Conservation (phyloP, 306 rosid genomes). For the Prunus mume region DNA sequence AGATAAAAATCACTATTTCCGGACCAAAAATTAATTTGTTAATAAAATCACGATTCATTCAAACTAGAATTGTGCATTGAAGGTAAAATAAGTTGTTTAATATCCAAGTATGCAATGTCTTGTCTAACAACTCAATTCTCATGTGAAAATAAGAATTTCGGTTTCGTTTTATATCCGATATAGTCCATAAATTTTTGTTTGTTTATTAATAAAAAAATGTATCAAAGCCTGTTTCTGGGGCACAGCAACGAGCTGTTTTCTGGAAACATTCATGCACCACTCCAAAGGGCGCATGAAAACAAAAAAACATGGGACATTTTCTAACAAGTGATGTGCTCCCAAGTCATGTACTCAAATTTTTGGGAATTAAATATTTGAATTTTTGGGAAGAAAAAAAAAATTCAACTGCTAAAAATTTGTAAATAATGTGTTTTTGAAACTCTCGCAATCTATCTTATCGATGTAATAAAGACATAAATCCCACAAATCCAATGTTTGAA, state of each 20-base stretch:
- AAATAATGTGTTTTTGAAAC: background rate
- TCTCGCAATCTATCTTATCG: background rate
- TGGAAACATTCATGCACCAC: slow-evolving; percentile 4
- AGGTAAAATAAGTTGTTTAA: background rate
- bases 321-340: slow-evolving; percentile 1
- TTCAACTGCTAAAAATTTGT: background rate
- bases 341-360: background rate
- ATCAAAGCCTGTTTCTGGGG: background rate
- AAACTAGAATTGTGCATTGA: no score
- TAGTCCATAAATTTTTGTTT: no score
- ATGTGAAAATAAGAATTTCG: no score
- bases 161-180: no score
- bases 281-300: background rate
- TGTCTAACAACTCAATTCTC: no score
- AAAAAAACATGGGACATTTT: slow-evolving; percentile 2
- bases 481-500: background rate
- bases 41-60: no score
- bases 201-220: background rate
- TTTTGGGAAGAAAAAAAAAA: background rate
- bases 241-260: background rate
- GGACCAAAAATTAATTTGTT: no score
- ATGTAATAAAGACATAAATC: background rate
- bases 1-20: no score
- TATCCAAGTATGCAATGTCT: no score
- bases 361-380: background rate